These are phyloP conservation scores for Orychophragmus violaceus DNA, from an alignment of 345 rosid species.

Conservation along the genomic window DNA sequence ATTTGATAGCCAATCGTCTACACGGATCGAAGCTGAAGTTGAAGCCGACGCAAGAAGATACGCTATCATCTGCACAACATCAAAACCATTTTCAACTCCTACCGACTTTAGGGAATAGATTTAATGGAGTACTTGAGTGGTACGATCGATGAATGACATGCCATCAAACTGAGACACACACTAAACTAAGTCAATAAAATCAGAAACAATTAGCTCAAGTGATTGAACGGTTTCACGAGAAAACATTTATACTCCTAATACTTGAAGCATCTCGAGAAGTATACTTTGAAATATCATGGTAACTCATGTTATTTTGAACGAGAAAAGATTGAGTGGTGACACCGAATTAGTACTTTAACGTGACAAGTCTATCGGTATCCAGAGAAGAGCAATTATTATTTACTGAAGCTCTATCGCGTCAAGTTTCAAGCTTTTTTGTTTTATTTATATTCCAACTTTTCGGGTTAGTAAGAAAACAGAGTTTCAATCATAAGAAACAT, in stretches of 20 bases:
- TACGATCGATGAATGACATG: neutral
- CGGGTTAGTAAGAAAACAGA: neutral
- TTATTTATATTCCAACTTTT: too few species aligned
- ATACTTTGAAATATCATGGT: neutral
- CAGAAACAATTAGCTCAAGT: neutral
- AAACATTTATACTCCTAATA: neutral
- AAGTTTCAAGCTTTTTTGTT: neutral
- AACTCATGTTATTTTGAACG: neutral
- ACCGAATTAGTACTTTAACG: neutral
- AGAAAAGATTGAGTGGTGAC: neutral
- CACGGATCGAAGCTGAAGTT: conserved; percentile 72
- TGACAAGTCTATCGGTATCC: too few species aligned
- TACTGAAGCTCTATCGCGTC: too few species aligned
- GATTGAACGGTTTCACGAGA: neutral
- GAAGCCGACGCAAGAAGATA: conserved; percentile 87
- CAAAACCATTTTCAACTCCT: neutral
- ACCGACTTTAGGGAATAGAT: neutral
- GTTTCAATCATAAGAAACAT: conserved; percentile 14
- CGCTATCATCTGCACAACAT: conserved; percentile 51
- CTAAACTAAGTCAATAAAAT: neutral
- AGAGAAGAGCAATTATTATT: too few species aligned
- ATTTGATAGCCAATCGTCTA: conserved; percentile 76
- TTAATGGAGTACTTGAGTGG: neutral
- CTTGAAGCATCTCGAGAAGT: neutral
- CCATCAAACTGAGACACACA: neutral